Evolutionary conservation across 2,329 filamentous ascomycete genomes (phyloP), one percentile per base, ranked within the genome.

Genomic region (Neurospora sp.): DNA sequence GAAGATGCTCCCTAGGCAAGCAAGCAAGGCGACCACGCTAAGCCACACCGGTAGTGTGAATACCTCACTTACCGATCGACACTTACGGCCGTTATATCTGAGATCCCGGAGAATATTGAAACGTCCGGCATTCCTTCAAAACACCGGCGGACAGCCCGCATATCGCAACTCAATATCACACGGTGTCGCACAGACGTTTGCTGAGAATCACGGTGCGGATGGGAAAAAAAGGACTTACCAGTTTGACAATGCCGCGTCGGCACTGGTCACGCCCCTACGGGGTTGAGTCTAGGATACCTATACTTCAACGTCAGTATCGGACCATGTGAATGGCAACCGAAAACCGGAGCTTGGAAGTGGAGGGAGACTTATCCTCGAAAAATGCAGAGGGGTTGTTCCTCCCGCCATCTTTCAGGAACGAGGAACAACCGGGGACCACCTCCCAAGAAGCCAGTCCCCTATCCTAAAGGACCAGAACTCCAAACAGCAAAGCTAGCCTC

Each of bases 391-490:
- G 84, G 80, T 80, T 80, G 78, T 80, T 62, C 80, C 81, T 76
- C 81, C 77, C 79, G 79, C 82, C 84, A 82, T 86, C 7, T 62
- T 83, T 75, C 84, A 82, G 83, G 82, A 78, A 80, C 78, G 79
- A 81, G 78, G 78, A 62, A 79, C 83, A 83, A 80, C 84, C 84
- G 28, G 80, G 82, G 82, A 81, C 83, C 79, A 80, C 77, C 74
- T 76, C 70, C 76, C 73, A 73, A 46, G 69, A 70, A 80, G 81
- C 78, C 78, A 78, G 79, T 77, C 81, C 52, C 52, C 80, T 77
- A 78, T 73, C 75, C 75, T 71, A 76, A 78, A 33, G 70, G 73
- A 58, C 73, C 71, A 36, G 8, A 74, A 58, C 76, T 71, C 33
- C 69, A 66, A 75, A 75, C 72, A 71, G 72, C 73, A 75, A 73